Evolutionary conservation across 2,329 filamentous ascomycete genomes (phyloP).

Genomic region (Trichoderma gracile): DNA sequence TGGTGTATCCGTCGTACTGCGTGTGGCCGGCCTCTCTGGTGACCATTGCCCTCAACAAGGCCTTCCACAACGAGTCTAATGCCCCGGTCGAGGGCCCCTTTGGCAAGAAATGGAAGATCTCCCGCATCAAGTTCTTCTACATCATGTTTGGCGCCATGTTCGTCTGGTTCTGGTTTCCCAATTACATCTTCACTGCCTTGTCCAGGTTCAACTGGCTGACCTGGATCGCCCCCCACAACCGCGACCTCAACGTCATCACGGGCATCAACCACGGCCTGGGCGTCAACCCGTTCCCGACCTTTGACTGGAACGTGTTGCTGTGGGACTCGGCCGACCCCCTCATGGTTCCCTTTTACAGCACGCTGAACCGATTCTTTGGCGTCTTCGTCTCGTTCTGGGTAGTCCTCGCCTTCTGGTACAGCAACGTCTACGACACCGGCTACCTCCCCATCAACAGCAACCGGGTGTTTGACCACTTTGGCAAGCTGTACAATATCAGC

Average conservation of each 20-base stretch:
- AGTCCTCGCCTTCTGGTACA: slow-evolving; percentile 59
- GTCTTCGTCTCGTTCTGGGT: slow-evolving; percentile 57
- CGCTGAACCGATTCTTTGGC: slow-evolving; percentile 62
- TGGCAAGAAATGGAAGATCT: slow-evolving; percentile 47
- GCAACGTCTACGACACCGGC: slow-evolving; percentile 57
- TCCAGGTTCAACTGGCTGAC: slow-evolving; percentile 58
- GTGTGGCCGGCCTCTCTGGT: slow-evolving; percentile 60
- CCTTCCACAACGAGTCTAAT: slow-evolving; percentile 52
- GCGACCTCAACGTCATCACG: slow-evolving; percentile 45
- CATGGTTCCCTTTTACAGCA: slow-evolving; percentile 58
- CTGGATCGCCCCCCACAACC: slow-evolving; percentile 54
- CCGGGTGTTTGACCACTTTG: slow-evolving; percentile 52
- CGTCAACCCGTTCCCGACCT: slow-evolving; percentile 49
- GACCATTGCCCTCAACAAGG: slow-evolving; percentile 55
- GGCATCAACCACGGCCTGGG: slow-evolving; percentile 49
- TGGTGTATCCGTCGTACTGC: slow-evolving; percentile 57
- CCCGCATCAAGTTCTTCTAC: slow-evolving; percentile 55
- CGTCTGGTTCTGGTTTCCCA: slow-evolving; percentile 60
- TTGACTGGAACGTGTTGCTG: slow-evolving; percentile 51
- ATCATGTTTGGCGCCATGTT: slow-evolving; percentile 55
- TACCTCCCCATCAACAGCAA: slow-evolving; percentile 58
- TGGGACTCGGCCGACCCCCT: slow-evolving; percentile 48
- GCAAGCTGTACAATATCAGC: slow-evolving; percentile 49
- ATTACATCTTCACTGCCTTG: slow-evolving; percentile 54
- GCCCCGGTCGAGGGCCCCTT: slow-evolving; percentile 45